Evolutionary conservation across 768 basidiomycete species (phyloP), one percentile per base, ranked within the genome.

Genomic region (Tulasnella sp.): DNA sequence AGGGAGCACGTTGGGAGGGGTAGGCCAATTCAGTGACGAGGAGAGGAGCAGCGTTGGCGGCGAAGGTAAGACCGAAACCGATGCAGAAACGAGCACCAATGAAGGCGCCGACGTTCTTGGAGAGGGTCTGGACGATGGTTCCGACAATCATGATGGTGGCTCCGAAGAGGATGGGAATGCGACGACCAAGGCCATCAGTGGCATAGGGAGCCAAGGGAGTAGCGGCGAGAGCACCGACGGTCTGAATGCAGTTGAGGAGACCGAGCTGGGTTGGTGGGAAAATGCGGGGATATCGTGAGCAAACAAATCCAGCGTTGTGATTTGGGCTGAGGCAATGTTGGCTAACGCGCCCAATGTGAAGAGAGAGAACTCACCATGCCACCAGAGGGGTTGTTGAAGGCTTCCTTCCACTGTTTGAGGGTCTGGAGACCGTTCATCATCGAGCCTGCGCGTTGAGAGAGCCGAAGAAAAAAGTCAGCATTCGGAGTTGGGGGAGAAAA

Each of bases 21-120:
- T 95, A 95, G 0, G 94, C 88, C n/a, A 96, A 85, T 85, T 96
- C 95, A 74, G 94, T 92, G 77, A 96, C 91, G 86, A 96, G 86
- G 88, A 95, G 89, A 16, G 95, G 94, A 16, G 94, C 94, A 75
- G 93, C 91, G 82, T 90, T 91, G 36, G 89, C 90, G 88, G 83
- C 77, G 71, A 92, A 89, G 0, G 89, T 88, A 42, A 91, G 89
- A 74, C 91, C 91, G 75, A 91, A 85, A 24, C 91, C 91, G 92
- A 83, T 74, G n/a, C 86, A 85, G 76, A 81, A 90, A 88, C 93
- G 91, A 83, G 93, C 91, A 81, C 62, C 74, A 82, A 94, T 92
- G 87, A 94, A 94, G 91, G 93, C 92, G 81, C 89, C 89, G 34
- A 93, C 88, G 40, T 90, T 91, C 77, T 90, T 88, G n/a, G 92